Base-by-base conservation (phyloP, 805 yeast genomes). In the Cyberlindnera meyerae region DNA sequence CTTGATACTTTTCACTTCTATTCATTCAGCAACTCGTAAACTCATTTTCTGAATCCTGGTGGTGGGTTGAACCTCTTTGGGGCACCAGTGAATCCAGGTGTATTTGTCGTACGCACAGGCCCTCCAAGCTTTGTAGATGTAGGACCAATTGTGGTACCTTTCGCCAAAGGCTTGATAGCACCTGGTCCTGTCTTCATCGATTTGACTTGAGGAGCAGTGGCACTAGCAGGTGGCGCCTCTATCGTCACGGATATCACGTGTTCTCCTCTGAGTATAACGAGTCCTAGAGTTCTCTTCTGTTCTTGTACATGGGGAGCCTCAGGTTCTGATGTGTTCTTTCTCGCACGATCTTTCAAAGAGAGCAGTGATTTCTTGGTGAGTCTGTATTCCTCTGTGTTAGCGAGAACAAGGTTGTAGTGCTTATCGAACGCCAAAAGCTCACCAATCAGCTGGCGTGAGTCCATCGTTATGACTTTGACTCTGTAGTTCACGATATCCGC, bases 261-360 rank as follows among this genome's bases (percentile, higher is more conserved):
- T 47, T 87, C 96, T 3, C 98, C 98, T 49, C 97, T 71, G 31
- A 90, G 63, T 25, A 90, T 82, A 2, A 85, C 73, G 34, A 93
- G 69, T 0, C 97, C 97, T 17, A 93, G 62, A 5, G 77, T 64
- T 39, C 97, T 68, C 51, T 79, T 85, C 44, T 82, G 89, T 42
- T 80, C 83, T 27, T 66, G 68, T 20, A 71, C 55, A 14, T 51
- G 42, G 9, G 31, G 26, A 11, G 71, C 60, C 38, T 63, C 66
- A 16, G 62, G 45, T 36, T 44, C 52, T 44, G 56, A 62, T 49
- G 66, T 57, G 42, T 56, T 34, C 22, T 24, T 31, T 31, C 50
- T 49, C 24, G 61, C 54, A 27, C 68, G 48, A 26, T 64, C 66
- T 28, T 48, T 54, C 29, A 65, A 38, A 15, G 66, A 63, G 17